phyloP scores from a whole-genome alignment of 306 rosid species.

The Prunus kanzakura region DNA sequence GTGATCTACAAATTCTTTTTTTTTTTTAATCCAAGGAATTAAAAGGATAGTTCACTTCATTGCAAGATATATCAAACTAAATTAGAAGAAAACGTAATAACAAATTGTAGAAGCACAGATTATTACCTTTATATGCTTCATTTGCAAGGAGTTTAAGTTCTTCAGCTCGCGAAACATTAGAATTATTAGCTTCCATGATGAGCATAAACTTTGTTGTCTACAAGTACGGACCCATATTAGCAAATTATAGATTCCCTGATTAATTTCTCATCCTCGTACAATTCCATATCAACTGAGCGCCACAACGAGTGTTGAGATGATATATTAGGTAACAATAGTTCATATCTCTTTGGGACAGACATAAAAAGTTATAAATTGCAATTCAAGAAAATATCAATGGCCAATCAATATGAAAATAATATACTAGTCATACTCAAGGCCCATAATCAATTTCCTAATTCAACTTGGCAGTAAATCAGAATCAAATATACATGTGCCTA shows the following conservation, averaged over 20 bases:
- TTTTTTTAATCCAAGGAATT: neutral
- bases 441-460: neutral
- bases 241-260: conserved; percentile 25
- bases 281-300: conserved; percentile 11
- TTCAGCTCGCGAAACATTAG: conserved; percentile 62
- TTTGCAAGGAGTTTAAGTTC: conserved; percentile 77
- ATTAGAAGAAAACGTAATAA: neutral
- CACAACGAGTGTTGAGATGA: neutral
- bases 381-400: neutral
- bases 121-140: conserved; percentile 75
- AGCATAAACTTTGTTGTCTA: conserved; percentile 33
- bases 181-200: conserved; percentile 55
- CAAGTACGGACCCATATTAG: conserved; percentile 26
- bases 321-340: conserved; percentile 11
- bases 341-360: neutral
- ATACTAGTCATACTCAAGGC: neutral
- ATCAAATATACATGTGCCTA: neutral
- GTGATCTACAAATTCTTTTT: neutral
- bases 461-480: neutral
- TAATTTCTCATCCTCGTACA: conserved; percentile 17
- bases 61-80: neutral
- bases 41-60: conserved; percentile 11
- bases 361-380: neutral
- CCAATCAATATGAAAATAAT: neutral
- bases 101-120: conserved; percentile 13